phyloP scores from a whole-genome alignment of 2,329 filamentous ascomycete genomes.

The Exophiala dermatitidis region DNA sequence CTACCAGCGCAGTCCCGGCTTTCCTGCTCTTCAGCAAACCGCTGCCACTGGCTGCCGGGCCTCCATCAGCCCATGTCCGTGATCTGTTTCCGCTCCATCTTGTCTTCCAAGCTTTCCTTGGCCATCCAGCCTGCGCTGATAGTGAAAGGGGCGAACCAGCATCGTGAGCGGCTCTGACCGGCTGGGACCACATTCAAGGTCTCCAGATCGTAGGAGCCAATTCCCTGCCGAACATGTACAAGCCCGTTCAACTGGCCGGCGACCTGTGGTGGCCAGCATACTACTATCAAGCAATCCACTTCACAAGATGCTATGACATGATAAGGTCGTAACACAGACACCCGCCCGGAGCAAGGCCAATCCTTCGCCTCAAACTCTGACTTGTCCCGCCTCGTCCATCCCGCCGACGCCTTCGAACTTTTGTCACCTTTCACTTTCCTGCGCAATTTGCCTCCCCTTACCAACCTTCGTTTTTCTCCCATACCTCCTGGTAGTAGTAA shows the following conservation, averaged over 20 bases:
- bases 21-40: background rate
- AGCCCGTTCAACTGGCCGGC: too few species aligned
- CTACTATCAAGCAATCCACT: background rate
- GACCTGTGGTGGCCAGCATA: too few species aligned
- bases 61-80: background rate
- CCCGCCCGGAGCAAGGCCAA: slow-evolving; percentile 2
- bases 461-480: background rate
- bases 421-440: slow-evolving; percentile 8
- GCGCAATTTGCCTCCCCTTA: slow-evolving; percentile 3
- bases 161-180: background rate
- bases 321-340: slow-evolving; percentile 1
- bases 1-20: background rate
- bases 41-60: background rate
- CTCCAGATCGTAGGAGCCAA: too few species aligned
- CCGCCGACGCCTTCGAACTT: background rate
- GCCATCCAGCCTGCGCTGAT: background rate
- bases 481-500: background rate
- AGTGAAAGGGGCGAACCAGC: background rate
- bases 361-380: slow-evolving; percentile 6
- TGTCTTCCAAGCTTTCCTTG: background rate
- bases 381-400: background rate
- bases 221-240: too few species aligned
- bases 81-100: background rate
- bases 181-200: background rate
- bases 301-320: background rate